phyloP scores from a whole-genome alignment of 441 rosid genomes.

The Flueggea neowawraea region DNA sequence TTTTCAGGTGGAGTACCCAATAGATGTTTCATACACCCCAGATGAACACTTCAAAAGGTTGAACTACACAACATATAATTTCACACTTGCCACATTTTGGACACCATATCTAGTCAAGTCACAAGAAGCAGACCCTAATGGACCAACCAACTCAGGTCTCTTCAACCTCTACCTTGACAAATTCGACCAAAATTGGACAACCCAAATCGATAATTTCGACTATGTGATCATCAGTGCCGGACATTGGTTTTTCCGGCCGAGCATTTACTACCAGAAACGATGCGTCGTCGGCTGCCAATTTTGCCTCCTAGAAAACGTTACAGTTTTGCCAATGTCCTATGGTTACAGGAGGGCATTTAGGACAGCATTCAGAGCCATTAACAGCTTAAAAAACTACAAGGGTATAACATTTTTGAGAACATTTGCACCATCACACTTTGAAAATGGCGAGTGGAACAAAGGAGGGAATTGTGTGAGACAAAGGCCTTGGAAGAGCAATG shows the following conservation, averaged over 20 bases:
- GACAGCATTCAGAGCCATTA: constrained; percentile 48
- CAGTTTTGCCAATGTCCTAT: constrained; percentile 60
- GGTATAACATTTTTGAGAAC: constrained; percentile 49
- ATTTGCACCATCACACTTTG: constrained; percentile 90
- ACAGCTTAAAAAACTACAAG: constrained; percentile 18
- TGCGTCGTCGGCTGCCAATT: constrained; percentile 65
- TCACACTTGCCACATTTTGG: constrained; percentile 71
- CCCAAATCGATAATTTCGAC: constrained; percentile 49
- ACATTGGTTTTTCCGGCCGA: constrained; percentile 85
- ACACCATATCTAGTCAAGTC: constrained; percentile 75
- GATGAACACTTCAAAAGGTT: constrained; percentile 53
- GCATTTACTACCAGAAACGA: constrained; percentile 56
- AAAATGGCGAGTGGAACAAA: constrained; percentile 79
- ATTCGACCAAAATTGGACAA: constrained; percentile 60
- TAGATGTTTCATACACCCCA: constrained; percentile 39
- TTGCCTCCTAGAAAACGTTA: constrained; percentile 53
- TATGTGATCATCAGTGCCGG: constrained; percentile 64
- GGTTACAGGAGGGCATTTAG: constrained; percentile 64
- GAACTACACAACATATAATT: constrained; percentile 48
- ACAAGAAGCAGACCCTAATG: constrained; percentile 47
- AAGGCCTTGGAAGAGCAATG: constrained; percentile 51
- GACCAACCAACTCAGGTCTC: constrained; percentile 52
- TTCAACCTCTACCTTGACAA: constrained; percentile 55
- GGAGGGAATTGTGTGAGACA: constrained; percentile 71
- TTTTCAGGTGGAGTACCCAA: constrained; percentile 59